phyloP scores from a whole-genome alignment of 1,284 basidiomycete species.

The Naganishia albida region DNA sequence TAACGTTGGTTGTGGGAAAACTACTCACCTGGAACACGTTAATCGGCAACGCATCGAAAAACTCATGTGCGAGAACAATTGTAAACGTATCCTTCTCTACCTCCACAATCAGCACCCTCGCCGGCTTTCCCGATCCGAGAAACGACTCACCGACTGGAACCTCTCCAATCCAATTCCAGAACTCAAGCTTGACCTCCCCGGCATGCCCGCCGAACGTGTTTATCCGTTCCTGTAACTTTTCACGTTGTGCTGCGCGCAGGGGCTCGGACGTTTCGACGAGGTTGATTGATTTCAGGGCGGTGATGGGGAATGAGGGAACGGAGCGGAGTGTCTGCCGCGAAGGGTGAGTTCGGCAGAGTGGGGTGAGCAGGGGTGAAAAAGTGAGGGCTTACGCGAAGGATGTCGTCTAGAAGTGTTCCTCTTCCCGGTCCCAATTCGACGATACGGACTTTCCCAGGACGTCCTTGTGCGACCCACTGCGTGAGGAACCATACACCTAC shows the following conservation, averaged over 20 bases:
- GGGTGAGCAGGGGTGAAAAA: background rate
- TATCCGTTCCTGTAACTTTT: conserved; percentile 56
- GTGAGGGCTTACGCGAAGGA: conserved; percentile 70
- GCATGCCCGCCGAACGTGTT: conserved; percentile 35
- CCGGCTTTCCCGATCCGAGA: background rate
- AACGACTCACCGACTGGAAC: conserved; percentile 57
- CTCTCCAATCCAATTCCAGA: conserved; percentile 74
- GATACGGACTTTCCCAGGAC: conserved; percentile 64
- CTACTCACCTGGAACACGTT: conserved; percentile 78
- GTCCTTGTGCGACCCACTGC: conserved; percentile 68
- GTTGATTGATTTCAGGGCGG: conserved; percentile 63
- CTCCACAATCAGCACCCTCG: background rate
- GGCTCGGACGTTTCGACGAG: conserved; percentile 77
- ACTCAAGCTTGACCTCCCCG: conserved; percentile 59
- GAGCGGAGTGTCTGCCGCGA: conserved; percentile 44
- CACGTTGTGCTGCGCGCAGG: conserved; percentile 67
- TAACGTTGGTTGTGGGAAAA: background rate
- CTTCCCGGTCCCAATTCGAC: conserved; percentile 93
- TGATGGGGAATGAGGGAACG: conserved; percentile 59
- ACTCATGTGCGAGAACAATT: conserved; percentile 91
- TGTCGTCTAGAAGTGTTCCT: conserved; percentile 87
- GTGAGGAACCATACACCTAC: conserved; percentile 82
- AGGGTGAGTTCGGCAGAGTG: background rate
- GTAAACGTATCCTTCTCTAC: conserved; percentile 66
- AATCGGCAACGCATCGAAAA: conserved; percentile 95